Evolutionary conservation across 305 asterid species (phyloP).

Genomic region (Rubia balearica): DNA sequence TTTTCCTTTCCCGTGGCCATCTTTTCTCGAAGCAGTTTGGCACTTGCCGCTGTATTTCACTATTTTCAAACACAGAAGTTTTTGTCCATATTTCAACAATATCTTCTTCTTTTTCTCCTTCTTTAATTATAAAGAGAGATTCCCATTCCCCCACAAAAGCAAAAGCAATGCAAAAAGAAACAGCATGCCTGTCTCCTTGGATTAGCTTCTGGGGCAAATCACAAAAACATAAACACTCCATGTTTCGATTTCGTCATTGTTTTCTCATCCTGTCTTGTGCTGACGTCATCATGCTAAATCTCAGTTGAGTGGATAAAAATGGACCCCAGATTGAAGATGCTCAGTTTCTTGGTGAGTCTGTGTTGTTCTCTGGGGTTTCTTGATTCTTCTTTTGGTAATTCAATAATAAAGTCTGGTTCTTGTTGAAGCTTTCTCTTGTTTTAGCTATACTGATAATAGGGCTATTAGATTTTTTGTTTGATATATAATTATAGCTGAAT

Average conservation of each 20-base stretch:
- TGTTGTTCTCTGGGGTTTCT: conserved; percentile 27
- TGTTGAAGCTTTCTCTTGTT: background rate
- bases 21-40: background rate
- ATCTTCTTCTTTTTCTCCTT: background rate
- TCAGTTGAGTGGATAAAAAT: conserved; percentile 37
- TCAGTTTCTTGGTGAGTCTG: conserved; percentile 38
- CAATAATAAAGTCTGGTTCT: background rate
- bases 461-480: conserved; percentile 3
- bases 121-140: conserved; percentile 9
- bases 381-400: conserved; percentile 5
- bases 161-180: background rate
- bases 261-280: conserved; percentile 25
- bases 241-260: conserved; percentile 8
- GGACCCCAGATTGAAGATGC: conserved; percentile 18
- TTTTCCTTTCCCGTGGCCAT: conserved; percentile 1
- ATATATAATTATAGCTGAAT: background rate
- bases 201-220: conserved; percentile 19
- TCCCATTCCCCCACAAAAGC: conserved; percentile 11
- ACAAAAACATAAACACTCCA: conserved; percentile 28
- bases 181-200: conserved; percentile 50
- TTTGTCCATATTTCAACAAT: background rate
- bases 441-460: background rate
- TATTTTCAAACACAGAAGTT: background rate
- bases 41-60: background rate
- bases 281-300: conserved; percentile 42